Evolutionary conservation across 2,329 filamentous ascomycete species (phyloP), one percentile per base, ranked within the genome.

Genomic region (Sarocladium strictum): DNA sequence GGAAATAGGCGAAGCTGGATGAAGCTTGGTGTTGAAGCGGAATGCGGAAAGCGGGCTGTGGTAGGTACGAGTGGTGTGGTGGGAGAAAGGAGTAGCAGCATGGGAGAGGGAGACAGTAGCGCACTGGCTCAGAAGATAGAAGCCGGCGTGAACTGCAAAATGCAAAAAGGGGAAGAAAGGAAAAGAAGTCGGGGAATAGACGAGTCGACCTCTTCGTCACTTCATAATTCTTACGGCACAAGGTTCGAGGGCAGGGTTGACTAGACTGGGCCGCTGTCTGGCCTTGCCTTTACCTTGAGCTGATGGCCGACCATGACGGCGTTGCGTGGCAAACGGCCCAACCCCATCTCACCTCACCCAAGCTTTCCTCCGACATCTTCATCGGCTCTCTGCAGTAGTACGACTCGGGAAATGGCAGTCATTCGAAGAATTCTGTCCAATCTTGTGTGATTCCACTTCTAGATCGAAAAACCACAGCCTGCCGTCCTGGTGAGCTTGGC

Each of bases 1-100:
- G 47, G 27, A 49, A 21, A 27, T 29, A 19, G 43, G 12, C 26
- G 23, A 32, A 49, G 17, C 43, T 32, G 43, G 26, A 49, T 19
- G 43, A 49, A 19, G 43, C 23, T 49, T 49, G 43, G 43, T 49
- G 43, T n/a, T 49, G 23, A 24, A 12, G 6, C 24, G 47, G 47
- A 33, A 51, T 51, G 47, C 47, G 47, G 47, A 51, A 33, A 23
- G 14, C n/a, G n/a, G 24, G 47, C 24, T 21, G 23, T n/a, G 43
- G 43, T 47, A 11, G 47, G 17, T n/a, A n/a, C n/a, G n/a, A n/a
- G n/a, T n/a, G n/a, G n/a, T n/a, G n/a, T n/a, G 15, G 35, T 19
- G n/a, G 43, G 4, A 15, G 43, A 27, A n/a, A 47, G 43, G 43
- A 26, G 19, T 23, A 11, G 5, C 23, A 27, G 35, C 9, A 38